Evolutionary conservation across 1,139 yeast species (phyloP).

Genomic region (Saccharomyces pastorianus): DNA sequence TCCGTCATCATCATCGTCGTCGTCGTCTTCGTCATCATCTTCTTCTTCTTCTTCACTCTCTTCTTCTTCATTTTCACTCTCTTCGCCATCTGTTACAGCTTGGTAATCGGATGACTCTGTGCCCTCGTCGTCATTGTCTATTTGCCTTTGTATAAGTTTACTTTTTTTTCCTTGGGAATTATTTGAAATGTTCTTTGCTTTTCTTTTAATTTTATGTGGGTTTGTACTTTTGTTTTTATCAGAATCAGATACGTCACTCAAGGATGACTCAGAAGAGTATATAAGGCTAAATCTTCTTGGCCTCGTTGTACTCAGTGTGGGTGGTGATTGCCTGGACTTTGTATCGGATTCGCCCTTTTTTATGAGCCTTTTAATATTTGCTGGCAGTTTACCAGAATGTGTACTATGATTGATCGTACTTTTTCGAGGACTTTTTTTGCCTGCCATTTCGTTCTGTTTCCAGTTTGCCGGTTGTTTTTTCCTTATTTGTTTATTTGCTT

Average conservation of each 20-base stretch:
- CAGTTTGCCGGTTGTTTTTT: background rate
- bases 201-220: conserved; percentile 11
- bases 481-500: background rate
- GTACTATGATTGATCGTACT: background rate
- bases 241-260: conserved; percentile 26
- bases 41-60: conserved; percentile 28
- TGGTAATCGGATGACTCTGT: conserved; percentile 22
- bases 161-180: conserved; percentile 27
- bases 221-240: conserved; percentile 9
- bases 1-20: conserved; percentile 32
- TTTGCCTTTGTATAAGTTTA: conserved; percentile 25
- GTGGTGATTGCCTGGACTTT: background rate
- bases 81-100: conserved; percentile 12
- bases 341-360: conserved; percentile 4
- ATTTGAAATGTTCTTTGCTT: conserved; percentile 17
- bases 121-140: conserved; percentile 11
- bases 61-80: conserved; percentile 22
- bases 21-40: conserved; percentile 33
- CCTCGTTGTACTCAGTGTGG: conserved; percentile 9
- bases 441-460: conserved; percentile 13
- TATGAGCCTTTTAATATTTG: conserved; percentile 12
- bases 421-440: conserved; percentile 23
- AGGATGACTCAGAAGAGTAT: conserved; percentile 30
- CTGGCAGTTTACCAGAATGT: conserved; percentile 22
- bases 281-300: conserved; percentile 32